Evolutionary conservation across 257 asterid species (phyloP).

Genomic region (Gentiana dahurica): DNA sequence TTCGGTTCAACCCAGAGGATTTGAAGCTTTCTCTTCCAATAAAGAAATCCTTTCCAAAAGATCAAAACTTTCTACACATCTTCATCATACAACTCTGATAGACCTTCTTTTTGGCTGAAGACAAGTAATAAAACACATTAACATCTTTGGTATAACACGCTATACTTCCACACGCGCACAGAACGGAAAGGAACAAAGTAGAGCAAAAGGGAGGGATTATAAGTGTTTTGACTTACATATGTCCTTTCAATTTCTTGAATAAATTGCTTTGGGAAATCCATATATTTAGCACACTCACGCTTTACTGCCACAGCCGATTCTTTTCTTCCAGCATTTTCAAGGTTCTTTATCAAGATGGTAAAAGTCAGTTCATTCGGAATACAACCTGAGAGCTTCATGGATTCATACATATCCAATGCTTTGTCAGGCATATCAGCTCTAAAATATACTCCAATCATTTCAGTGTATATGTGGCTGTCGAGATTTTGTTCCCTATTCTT

Average conservation of each 20-base stretch:
- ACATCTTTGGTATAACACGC: not conserved
- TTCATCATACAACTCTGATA: slow-evolving; percentile 19
- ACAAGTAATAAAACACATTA: not conserved
- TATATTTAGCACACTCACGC: slow-evolving; percentile 47
- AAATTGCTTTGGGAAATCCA: slow-evolving; percentile 47
- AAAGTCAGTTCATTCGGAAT: slow-evolving; percentile 56
- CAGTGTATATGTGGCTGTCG: slow-evolving; percentile 53
- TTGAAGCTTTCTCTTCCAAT: too few relatives aligned
- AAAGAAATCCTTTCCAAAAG: not conserved
- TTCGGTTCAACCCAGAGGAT: too few relatives aligned
- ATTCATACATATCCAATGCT: slow-evolving; percentile 49
- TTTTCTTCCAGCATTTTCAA: slow-evolving; percentile 48
- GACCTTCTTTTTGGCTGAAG: slow-evolving; percentile 30
- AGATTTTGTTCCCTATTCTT: slow-evolving; percentile 48
- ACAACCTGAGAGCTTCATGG: slow-evolving; percentile 59
- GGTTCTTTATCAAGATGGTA: slow-evolving; percentile 48
- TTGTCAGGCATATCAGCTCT: slow-evolving; percentile 38
- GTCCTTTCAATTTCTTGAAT: slow-evolving; percentile 39
- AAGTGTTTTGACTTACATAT: slow-evolving; percentile 27
- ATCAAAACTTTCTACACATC: not conserved
- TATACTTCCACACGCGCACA: too few relatives aligned
- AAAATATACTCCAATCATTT: slow-evolving; percentile 68
- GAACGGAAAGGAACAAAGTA: not conserved
- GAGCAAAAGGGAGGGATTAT: not conserved
- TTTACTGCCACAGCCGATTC: slow-evolving; percentile 29